Base-by-base conservation (phyloP, 192 early-diverging fungal species). In the Umbelopsis ramanniana region DNA sequence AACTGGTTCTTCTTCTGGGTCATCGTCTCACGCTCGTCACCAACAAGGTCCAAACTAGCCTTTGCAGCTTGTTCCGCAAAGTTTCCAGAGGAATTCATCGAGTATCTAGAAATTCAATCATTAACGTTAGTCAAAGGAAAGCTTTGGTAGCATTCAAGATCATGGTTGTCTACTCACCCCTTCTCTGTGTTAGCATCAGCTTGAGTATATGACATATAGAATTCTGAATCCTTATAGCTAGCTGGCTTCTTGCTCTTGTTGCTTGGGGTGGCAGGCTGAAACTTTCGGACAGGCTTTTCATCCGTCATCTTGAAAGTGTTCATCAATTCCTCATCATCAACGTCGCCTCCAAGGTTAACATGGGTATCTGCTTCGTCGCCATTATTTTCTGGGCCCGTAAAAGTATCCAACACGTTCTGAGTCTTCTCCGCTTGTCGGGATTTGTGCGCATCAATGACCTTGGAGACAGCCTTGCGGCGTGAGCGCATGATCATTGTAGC, bases 151-250 rank as follows among this genome's bases (percentile, higher is more conserved):
- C n/a, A n/a, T n/a, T n/a, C n/a, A n/a, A n/a, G n/a, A n/a, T n/a
- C n/a, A n/a, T n/a, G n/a, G 6, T 29, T 69, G 26, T 29, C 69
- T 10, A 81, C 79, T 78, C 93, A 93, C n/a, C 95, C 96, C 40
- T 85, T 84, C 79, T 99, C 97, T 6, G 96, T 94, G 68, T 95
- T 93, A 22, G 87, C 87, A 76, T 96, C 95, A 52, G 86, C 83
- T 74, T 93, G 94, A 26, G 83, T 83, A 79, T 99, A 92, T 10
- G 92, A 89, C 60, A 99, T 91, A 79, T 97, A 99, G 76, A 89
- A 93, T 67, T 93, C 90, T 63, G 91, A 86, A 77, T 99, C 96
- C 2, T 38, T 21, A 8, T 35, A 24, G 19, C 67, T 69, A 9
- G 22, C 67, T 52, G 47, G 52, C 68, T 66, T 77, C 47, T 72